These are phyloP conservation scores for Cornus florida DNA, from an alignment of 148 eudicot species.

Conservation along the genomic window DNA sequence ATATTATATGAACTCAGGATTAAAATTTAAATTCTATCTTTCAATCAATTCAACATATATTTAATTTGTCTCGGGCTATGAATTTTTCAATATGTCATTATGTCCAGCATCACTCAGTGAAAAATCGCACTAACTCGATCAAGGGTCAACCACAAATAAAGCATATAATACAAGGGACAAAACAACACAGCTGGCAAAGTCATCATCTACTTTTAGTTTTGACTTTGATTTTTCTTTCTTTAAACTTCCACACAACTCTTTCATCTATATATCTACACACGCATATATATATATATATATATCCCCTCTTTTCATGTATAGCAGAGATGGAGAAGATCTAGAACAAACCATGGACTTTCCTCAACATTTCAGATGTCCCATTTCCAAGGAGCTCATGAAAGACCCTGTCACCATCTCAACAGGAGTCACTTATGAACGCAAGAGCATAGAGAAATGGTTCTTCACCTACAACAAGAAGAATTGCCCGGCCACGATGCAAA, in stretches of 20 bases:
- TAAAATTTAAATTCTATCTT: too few species aligned
- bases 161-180: too few species aligned
- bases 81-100: too few species aligned
- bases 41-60: too few species aligned
- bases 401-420: conserved; percentile 62
- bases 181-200: neutral
- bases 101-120: too few species aligned
- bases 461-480: conserved; percentile 34
- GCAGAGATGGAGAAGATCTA: neutral
- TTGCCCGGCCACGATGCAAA: conserved; percentile 54
- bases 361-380: conserved; percentile 53
- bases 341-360: conserved; percentile 37
- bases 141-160: too few species aligned
- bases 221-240: conserved; percentile 4
- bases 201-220: neutral
- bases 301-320: neutral
- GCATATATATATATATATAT: neutral
- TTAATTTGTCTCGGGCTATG: too few species aligned
- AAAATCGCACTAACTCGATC: too few species aligned
- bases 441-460: conserved; percentile 51
- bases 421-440: conserved; percentile 48
- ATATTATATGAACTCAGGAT: too few species aligned
- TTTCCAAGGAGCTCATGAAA: conserved; percentile 57
- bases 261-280: neutral
- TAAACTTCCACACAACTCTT: conserved; percentile 10